Base-by-base conservation (phyloP, 2,329 filamentous ascomycete genomes). In the Fusarium chlamydosporum region DNA sequence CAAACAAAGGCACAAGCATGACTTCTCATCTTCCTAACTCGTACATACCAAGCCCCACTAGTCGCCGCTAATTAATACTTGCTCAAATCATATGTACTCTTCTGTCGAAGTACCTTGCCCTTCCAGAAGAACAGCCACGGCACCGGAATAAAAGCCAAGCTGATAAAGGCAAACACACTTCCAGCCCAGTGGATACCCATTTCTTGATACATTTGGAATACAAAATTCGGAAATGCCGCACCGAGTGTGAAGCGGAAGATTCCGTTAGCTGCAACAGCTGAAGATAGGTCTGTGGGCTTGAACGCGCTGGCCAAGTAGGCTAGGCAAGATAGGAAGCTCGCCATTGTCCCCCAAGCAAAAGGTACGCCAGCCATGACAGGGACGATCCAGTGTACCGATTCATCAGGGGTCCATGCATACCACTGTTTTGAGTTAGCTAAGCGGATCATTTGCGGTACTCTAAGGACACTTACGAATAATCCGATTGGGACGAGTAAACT, bases 371-470 rank as follows among this genome's bases (percentile, higher is more conserved):
- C 46, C 6, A 62, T 35, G 4, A 63, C 58, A 13, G 52, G 57
- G 15, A 57, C 52, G n/a, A 56, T 57, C 61, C 61, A 65, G 15
- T 62, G 58, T 2, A 56, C 38, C 15, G 45, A 56, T 33, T 37
- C 31, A 15, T 31, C 13, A 8, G 61, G 51, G n/a, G 29, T 12
- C 61, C 61, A 65, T 10, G 61, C 61, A n/a, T 63, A 65, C 61
- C 61, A 62, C 56, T 61, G 16, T 16, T 18, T 27, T 1, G 3
- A 20, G 35, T 63, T 27, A 50, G 53, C 8, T 2, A 15, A 23
- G 4, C 5, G 7, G 9, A 8, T 12, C 4, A 8, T 7, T 11
- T 6, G 6, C 4, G 7, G 33, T 35, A 13, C 18, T 34, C 15
- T 48, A 10, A 9, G 18, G 4, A 47, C 9, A 45, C 52, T 34